Percentiles rank a stretch among this genome's conserved stretches.
Conservation (phyloP, 148 eudicot genomes). For the Chenopodium formosanum region DNA sequence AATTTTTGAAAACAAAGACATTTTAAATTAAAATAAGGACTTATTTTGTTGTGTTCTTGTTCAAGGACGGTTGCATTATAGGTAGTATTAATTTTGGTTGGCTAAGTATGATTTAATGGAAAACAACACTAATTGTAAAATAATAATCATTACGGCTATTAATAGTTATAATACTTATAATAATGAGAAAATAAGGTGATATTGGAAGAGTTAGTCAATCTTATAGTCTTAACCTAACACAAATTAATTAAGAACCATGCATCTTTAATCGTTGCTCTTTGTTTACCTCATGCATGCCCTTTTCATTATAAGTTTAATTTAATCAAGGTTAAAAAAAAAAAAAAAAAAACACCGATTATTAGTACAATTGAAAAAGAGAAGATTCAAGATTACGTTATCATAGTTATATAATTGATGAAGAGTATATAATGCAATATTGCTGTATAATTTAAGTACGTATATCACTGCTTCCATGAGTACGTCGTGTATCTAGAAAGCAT, state of each 20-base stretch:
- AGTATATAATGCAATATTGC: too few species aligned
- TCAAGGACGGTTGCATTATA: background rate
- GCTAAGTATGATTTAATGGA: background rate
- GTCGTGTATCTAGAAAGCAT: too few species aligned
- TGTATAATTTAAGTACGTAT: too few species aligned
- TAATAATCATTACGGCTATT: background rate
- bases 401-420: too few species aligned
- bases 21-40: background rate
- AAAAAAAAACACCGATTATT: too few species aligned
- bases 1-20: background rate
- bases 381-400: too few species aligned
- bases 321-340: too few species aligned
- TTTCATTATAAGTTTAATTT: background rate
- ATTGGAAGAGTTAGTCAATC: slow-evolving; percentile 16
- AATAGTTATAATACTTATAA: background rate
- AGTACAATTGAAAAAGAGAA: too few species aligned
- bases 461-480: too few species aligned
- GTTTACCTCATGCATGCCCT: background rate
- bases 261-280: background rate
- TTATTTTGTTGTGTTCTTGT: background rate
- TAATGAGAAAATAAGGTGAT: background rate
- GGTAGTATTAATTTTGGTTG: background rate
- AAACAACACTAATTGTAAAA: slow-evolving; percentile 17
- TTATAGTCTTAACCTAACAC: slow-evolving; percentile 1
- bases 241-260: background rate